phyloP scores from a whole-genome alignment of 2,329 filamentous ascomycete genomes.

The Exophiala dermatitidis region DNA sequence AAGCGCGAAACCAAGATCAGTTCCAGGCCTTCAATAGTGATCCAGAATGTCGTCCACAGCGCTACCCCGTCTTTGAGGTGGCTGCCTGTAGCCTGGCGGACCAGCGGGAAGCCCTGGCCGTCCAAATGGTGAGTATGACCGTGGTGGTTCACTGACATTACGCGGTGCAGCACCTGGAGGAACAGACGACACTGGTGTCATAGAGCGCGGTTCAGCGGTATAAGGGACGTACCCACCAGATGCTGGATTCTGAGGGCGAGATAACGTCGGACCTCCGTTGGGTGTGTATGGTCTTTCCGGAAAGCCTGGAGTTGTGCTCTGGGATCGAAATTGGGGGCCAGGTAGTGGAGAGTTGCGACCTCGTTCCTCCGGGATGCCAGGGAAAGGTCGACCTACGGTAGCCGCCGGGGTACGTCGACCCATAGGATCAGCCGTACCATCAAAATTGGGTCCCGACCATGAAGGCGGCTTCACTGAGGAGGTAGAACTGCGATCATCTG shows the following conservation, averaged over 20 bases:
- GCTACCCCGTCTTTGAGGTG: constrained; percentile 17
- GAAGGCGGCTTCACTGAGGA: constrained; percentile 15
- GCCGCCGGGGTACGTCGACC: constrained; percentile 18
- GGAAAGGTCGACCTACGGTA: constrained; percentile 11
- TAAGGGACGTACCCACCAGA: constrained; percentile 17
- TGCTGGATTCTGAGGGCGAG: constrained; percentile 16
- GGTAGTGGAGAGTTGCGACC: constrained; percentile 23
- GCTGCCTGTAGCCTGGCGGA: constrained; percentile 1
- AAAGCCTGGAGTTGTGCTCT: constrained; percentile 17
- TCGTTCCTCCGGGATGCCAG: constrained; percentile 19
- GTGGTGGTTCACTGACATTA: constrained; percentile 8
- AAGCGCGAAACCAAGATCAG: constrained; percentile 1
- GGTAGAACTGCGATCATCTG: constrained; percentile 17
- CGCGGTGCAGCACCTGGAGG: constrained; percentile 16
- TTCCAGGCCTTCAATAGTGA: constrained; percentile 19
- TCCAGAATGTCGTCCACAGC: constrained; percentile 25
- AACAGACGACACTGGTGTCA: constrained; percentile 17
- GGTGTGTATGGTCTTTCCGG: constrained; percentile 25
- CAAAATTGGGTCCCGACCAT: constrained; percentile 13
- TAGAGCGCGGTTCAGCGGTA: constrained; percentile 16
- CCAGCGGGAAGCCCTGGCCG: constrained; percentile 4
- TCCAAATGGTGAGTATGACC: constrained; percentile 16
- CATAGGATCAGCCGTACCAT: constrained; percentile 2
- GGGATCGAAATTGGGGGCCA: constrained; percentile 17
- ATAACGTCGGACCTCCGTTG: constrained; percentile 15